These are phyloP conservation scores for Aspergillus pseudonomiae DNA, from an alignment of 2,329 filamentous ascomycete genomes.

Conservation along the genomic window DNA sequence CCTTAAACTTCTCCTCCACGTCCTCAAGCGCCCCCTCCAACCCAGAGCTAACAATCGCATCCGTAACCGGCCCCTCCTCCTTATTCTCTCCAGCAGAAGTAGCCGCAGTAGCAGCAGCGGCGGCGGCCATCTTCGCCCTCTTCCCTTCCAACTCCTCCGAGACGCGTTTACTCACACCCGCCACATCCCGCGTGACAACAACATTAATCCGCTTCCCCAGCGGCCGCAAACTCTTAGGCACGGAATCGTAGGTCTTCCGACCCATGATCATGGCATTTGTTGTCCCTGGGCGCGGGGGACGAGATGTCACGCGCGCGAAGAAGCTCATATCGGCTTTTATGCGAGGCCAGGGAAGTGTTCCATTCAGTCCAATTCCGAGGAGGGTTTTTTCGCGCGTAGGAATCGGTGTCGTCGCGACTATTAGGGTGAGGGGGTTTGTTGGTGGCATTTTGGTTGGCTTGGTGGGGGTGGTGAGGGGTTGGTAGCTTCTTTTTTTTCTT, in stretches of 20 bases:
- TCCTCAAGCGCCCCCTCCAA: constrained; percentile 60
- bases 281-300: constrained; percentile 37
- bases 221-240: constrained; percentile 77
- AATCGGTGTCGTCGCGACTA: constrained; percentile 80
- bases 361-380: constrained; percentile 84
- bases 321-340: constrained; percentile 92
- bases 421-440: constrained; percentile 72
- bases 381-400: constrained; percentile 61
- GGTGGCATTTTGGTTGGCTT: constrained; percentile 23
- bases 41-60: constrained; percentile 58
- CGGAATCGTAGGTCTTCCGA: constrained; percentile 93
- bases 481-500: neutral
- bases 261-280: constrained; percentile 91
- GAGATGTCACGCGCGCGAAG: constrained; percentile 86
- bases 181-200: constrained; percentile 65
- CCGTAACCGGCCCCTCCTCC: constrained; percentile 28
- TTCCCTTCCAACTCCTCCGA: constrained; percentile 38
- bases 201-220: constrained; percentile 80
- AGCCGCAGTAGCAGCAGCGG: constrained; percentile 7
- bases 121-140: constrained; percentile 21
- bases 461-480: neutral
- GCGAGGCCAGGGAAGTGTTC: constrained; percentile 83
- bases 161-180: constrained; percentile 36
- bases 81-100: constrained; percentile 1
- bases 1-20: constrained; percentile 33